A percentile compares a stretch with the other conserved stretches of the same genome.
These are phyloP conservation scores for Stemphylium vesicarium DNA, from an alignment of 2,329 filamentous ascomycete genomes.

Conservation along the genomic window DNA sequence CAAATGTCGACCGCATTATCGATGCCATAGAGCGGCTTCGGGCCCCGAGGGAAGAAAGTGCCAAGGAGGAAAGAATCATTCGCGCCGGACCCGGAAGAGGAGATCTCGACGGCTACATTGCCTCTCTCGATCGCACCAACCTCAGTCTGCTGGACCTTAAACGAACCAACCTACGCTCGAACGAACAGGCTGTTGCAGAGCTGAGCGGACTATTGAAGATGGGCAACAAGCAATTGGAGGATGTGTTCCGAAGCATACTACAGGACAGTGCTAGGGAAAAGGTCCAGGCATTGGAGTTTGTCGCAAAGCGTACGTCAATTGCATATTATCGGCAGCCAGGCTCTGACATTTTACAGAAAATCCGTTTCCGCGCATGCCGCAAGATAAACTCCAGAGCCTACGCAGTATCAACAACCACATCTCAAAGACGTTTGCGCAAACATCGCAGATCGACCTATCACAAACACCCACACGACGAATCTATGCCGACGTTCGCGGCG, in stretches of 20 bases:
- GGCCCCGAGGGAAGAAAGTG: conserved; percentile 91
- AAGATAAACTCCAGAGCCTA: conserved; percentile 76
- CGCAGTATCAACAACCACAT: conserved; percentile 81
- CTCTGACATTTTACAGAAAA: conserved; percentile 53
- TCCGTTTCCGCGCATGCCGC: conserved; percentile 79
- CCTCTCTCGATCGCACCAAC: conserved; percentile 86
- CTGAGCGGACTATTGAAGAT: conserved; percentile 77
- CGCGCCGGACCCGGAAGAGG: conserved; percentile 69
- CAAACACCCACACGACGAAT: conserved; percentile 78
- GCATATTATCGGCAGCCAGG: neutral
- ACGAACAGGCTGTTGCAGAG: conserved; percentile 85
- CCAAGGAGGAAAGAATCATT: conserved; percentile 89
- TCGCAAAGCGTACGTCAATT: conserved; percentile 75
- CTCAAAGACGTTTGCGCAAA: conserved; percentile 61
- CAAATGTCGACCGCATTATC: conserved; percentile 86
- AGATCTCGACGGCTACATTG: conserved; percentile 83
- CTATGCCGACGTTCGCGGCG: conserved; percentile 84
- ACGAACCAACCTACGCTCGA: conserved; percentile 87
- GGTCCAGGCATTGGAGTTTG: conserved; percentile 88
- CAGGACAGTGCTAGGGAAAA: conserved; percentile 74
- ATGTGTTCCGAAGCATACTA: conserved; percentile 79
- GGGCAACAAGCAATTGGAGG: conserved; percentile 83
- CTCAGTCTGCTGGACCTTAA: conserved; percentile 85
- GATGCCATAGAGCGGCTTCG: conserved; percentile 86
- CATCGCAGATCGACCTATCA: conserved; percentile 53